Evolutionary conservation across 306 rosid species (phyloP).

Genomic region (Cucurbita ficifolia): DNA sequence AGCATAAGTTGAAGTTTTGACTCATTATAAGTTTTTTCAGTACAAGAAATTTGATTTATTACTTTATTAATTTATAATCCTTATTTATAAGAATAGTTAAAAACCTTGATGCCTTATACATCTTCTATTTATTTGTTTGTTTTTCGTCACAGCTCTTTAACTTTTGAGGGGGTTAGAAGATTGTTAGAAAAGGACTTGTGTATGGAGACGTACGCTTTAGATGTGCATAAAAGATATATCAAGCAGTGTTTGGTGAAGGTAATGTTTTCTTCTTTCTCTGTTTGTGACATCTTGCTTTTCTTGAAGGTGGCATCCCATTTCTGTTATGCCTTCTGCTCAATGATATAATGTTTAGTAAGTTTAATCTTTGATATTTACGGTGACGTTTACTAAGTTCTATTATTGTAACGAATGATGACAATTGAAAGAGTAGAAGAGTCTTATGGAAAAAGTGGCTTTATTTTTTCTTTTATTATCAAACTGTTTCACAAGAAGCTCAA

Average conservation of each 20-base stretch:
- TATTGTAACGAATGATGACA: not conserved
- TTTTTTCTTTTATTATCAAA: not conserved
- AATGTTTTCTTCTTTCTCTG: not conserved
- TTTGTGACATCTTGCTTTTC: not conserved
- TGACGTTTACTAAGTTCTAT: not conserved
- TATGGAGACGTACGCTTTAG: slow-evolving; percentile 46
- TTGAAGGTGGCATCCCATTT: slow-evolving; percentile 1
- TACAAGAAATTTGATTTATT: not conserved
- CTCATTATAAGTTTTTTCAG: not conserved
- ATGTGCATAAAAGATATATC: slow-evolving; percentile 69
- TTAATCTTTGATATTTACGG: not conserved
- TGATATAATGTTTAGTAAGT: not conserved
- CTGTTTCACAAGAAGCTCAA: not conserved
- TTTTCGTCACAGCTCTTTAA: slow-evolving; percentile 62
- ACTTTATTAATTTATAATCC: not conserved
- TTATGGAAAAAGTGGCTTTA: not conserved
- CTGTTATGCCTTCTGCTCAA: not conserved
- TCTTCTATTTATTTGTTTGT: not conserved
- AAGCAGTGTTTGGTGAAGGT: slow-evolving; percentile 71
- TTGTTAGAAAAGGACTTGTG: slow-evolving; percentile 79
- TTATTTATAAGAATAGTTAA: not conserved
- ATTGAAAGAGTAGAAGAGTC: not conserved
- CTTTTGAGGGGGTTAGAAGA: slow-evolving; percentile 85
- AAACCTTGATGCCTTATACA: not conserved
- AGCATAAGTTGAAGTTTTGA: not conserved